Conservation (phyloP, 495 filamentous ascomycete species). For the Neurospora sp. region DNA sequence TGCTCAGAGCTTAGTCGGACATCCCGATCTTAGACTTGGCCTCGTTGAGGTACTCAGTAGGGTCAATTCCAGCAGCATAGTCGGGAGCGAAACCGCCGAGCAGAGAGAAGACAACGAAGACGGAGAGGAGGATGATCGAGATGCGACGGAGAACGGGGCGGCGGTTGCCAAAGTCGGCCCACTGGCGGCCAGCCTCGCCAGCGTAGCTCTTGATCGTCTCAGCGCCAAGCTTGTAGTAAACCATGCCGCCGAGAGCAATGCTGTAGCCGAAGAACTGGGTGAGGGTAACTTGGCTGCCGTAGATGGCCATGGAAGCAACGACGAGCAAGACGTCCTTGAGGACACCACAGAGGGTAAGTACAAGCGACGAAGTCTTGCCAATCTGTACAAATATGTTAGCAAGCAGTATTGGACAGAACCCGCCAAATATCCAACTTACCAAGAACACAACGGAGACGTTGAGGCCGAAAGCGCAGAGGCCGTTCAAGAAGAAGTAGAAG, state of each 20-base stretch:
- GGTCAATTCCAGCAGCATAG: conserved; percentile 37
- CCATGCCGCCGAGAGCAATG: conserved; percentile 78
- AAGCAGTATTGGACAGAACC: conserved; percentile 1
- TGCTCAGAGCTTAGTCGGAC: conserved; percentile 13
- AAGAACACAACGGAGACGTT: conserved; percentile 93
- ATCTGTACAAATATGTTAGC: conserved; percentile 50
- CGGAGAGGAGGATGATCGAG: conserved; percentile 48
- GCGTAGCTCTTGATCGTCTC: conserved; percentile 75
- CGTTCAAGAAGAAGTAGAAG: conserved; percentile 68
- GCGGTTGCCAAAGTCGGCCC: conserved; percentile 76
- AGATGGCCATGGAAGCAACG: conserved; percentile 78
- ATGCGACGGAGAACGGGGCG: conserved; percentile 69
- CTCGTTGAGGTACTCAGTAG: conserved; percentile 32
- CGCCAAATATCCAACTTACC: conserved; percentile 43
- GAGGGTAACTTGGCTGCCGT: conserved; percentile 67
- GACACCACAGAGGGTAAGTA: conserved; percentile 95
- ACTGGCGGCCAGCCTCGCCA: conserved; percentile 55
- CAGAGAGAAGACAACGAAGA: conserved; percentile 58
- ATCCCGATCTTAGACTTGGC: conserved; percentile 39
- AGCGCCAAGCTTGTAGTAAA: conserved; percentile 94
- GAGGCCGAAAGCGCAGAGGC: conserved; percentile 71
- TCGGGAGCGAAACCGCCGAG: conserved; percentile 44
- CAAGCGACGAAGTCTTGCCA: conserved; percentile 90
- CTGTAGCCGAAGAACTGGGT: conserved; percentile 94
- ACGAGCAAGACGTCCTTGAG: conserved; percentile 98